Evolutionary conservation across 2,329 filamentous ascomycete species (phyloP).

Genomic region (Aphanoascus verrucosus): DNA sequence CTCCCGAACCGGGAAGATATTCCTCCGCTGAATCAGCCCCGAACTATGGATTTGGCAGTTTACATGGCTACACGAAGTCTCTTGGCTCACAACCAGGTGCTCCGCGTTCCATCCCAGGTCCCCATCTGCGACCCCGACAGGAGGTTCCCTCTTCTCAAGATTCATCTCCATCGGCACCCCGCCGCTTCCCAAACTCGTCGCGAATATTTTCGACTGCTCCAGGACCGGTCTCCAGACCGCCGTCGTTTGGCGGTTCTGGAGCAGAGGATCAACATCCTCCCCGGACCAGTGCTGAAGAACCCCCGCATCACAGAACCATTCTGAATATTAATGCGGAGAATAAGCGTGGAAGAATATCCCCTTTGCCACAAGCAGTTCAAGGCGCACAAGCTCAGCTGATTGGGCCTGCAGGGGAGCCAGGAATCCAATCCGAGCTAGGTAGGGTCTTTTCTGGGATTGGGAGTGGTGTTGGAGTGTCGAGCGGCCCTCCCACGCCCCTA

Average conservation of each 20-base stretch:
- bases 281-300: slow-evolving; percentile 44
- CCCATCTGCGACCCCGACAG: slow-evolving; percentile 28
- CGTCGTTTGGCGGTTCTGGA: slow-evolving; percentile 17
- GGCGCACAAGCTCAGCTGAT: slow-evolving; percentile 86
- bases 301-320: slow-evolving; percentile 54
- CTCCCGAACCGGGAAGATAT: slow-evolving; percentile 31
- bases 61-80: slow-evolving; percentile 35
- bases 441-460: slow-evolving; percentile 93
- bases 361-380: slow-evolving; percentile 85
- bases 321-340: slow-evolving; percentile 59
- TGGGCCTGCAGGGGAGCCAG: slow-evolving; percentile 69
- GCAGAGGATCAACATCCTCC: slow-evolving; percentile 28
- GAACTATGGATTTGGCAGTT: slow-evolving; percentile 31
- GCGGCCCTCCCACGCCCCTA: slow-evolving; percentile 44
- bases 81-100: slow-evolving; percentile 31
- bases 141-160: slow-evolving; percentile 26
- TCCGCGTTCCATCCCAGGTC: slow-evolving; percentile 22
- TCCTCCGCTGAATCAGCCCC: slow-evolving; percentile 24
- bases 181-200: slow-evolving; percentile 21
- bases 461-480: slow-evolving; percentile 50
- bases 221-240: slow-evolving; percentile 19
- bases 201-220: slow-evolving; percentile 29
- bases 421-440: slow-evolving; percentile 89
- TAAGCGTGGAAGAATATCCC: slow-evolving; percentile 74
- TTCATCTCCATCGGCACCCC: slow-evolving; percentile 19